Percentiles rank a stretch among this genome's conserved stretches.
phyloP scores from a whole-genome alignment of 2,329 filamentous ascomycete species.

The Metarhizium sp. region DNA sequence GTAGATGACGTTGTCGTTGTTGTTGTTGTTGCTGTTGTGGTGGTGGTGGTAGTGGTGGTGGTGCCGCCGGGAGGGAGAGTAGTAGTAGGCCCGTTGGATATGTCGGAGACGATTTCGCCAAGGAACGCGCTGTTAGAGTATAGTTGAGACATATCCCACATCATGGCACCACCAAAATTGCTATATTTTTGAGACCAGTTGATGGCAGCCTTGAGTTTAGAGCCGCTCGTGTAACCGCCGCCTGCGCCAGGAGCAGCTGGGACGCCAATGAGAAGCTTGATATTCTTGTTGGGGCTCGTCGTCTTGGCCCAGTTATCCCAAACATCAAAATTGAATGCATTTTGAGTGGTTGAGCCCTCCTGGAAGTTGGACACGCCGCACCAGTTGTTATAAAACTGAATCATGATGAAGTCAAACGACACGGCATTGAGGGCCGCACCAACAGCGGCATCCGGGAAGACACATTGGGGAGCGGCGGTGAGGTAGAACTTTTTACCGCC shows the following conservation, averaged over 20 bases:
- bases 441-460: conserved; percentile 52
- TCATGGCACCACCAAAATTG: conserved; percentile 59
- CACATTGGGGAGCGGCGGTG: conserved; percentile 59
- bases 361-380: conserved; percentile 49
- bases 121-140: conserved; percentile 51
- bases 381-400: conserved; percentile 63
- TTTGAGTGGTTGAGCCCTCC: conserved; percentile 31
- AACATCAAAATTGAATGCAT: conserved; percentile 50
- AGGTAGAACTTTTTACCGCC: conserved; percentile 50
- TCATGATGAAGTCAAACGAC: conserved; percentile 49
- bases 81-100: conserved; percentile 12
- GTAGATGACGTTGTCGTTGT: conserved; percentile 2
- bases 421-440: conserved; percentile 47
- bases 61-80: neutral
- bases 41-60: neutral
- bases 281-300: conserved; percentile 43
- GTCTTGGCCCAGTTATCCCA: conserved; percentile 59
- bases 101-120: conserved; percentile 27
- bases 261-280: conserved; percentile 53
- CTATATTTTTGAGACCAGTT: conserved; percentile 42
- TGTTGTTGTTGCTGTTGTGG: neutral
- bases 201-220: conserved; percentile 40
- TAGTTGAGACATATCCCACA: conserved; percentile 58
- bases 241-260: conserved; percentile 46
- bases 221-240: conserved; percentile 42